These are phyloP conservation scores for Trametes punicea DNA, from an alignment of 768 basidiomycete genomes.

Conservation along the genomic window DNA sequence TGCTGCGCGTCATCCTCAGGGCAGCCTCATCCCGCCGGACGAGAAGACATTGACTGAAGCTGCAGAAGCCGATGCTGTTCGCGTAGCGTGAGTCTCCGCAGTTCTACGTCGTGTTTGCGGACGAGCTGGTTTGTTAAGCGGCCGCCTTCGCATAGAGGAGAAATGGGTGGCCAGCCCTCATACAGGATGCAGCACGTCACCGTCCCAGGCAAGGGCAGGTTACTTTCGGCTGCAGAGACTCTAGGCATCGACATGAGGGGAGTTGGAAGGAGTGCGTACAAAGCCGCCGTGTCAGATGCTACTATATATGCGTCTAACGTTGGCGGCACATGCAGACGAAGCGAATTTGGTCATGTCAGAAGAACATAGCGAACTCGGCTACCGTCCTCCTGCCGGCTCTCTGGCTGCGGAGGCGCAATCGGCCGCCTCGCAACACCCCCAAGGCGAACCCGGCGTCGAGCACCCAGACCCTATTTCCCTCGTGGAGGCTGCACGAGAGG, in stretches of 20 bases:
- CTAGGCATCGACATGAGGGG: conserved; percentile 25
- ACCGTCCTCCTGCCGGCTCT: conserved; percentile 26
- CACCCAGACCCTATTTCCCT: conserved; percentile 15
- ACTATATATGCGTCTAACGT: not conserved
- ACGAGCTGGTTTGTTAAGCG: not conserved
- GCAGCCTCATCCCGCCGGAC: conserved; percentile 15
- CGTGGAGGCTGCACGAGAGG: conserved; percentile 23
- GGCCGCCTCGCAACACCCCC: conserved; percentile 30
- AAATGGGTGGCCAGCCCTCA: not conserved
- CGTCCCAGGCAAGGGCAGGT: not conserved
- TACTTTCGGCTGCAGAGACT: conserved; percentile 19
- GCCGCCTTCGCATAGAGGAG: not conserved
- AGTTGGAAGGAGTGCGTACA: conserved; percentile 16
- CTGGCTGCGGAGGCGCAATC: conserved; percentile 27
- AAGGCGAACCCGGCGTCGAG: conserved; percentile 9
- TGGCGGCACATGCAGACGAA: conserved; percentile 2
- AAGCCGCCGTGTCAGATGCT: not conserved
- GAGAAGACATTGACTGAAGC: conserved; percentile 20
- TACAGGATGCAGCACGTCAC: conserved; percentile 13
- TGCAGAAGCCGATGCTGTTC: conserved; percentile 26
- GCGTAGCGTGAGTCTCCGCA: conserved; percentile 12
- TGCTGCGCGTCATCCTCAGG: conserved; percentile 31
- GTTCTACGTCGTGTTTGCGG: not conserved
- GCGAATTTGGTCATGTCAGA: conserved; percentile 22
- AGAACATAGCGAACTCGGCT: conserved; percentile 26